Base-by-base conservation (phyloP, 2,329 filamentous ascomycete genomes). In the Leptodontidium sp. region DNA sequence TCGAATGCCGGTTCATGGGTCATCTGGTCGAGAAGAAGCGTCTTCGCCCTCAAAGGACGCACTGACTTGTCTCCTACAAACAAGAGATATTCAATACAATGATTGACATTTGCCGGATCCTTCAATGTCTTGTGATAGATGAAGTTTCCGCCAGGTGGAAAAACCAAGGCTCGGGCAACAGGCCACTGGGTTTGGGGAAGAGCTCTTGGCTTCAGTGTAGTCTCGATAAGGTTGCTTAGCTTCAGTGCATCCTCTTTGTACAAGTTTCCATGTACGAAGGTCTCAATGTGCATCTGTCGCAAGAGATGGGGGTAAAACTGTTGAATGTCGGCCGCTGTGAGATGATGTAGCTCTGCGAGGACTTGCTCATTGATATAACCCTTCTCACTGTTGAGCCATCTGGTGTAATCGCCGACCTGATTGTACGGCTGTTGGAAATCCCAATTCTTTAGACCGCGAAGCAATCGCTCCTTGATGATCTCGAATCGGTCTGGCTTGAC, bases 1-100 rank as follows among this genome's bases (percentile, higher is more conserved):
- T 99, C 93, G 78, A 98, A 99, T 9, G 92, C 92, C 4, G 94
- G 94, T 81, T 99, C 96, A 67, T 97, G 92, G 0, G 93, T 90
- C 82, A 99, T 92, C 80, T 98, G 96, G 32, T 93, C 91, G 52
- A 98, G 86, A 6, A 99, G 85, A 52, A 97, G 84, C 0, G 93
- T 86, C 79, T 92, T 94, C 15, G 94, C 92, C 21, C 93, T 88
- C 14, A 92, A 80, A 6, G 81, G 78, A n/a, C 90, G 86, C 76
- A 97, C 90, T 2, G 88, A 85, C 72, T 89, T 88, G 71, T 88
- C 86, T 24, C 92, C 92, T 58, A 93, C 83, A 68, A 89, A 90
- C 11, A 95, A 84, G 76, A 90, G 90, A 70, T 93, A 94, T 77
- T 95, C 92, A 64, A 96, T 90, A 72, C 91, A 94, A 79, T 95